phyloP scores from a whole-genome alignment of 1,139 yeast species.

The Candida glucosophila region DNA sequence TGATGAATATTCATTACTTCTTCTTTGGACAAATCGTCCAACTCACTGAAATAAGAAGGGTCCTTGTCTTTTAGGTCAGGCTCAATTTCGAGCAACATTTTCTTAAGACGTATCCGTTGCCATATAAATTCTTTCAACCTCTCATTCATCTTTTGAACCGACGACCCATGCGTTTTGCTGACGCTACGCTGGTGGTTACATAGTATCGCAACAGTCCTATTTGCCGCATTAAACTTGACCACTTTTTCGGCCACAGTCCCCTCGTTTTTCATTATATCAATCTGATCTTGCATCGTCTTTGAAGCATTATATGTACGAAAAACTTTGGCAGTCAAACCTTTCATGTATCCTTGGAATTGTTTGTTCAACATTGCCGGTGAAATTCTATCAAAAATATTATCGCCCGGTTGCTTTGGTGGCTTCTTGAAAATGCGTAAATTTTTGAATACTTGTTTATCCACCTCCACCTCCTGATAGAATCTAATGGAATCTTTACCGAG shows the following conservation, averaged over 20 bases:
- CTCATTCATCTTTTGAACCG: constrained; percentile 72
- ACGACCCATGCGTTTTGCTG: constrained; percentile 71
- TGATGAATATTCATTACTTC: constrained; percentile 54
- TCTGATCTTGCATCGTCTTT: constrained; percentile 91
- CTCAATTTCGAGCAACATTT: constrained; percentile 62
- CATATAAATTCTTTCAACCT: constrained; percentile 71
- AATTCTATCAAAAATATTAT: constrained; percentile 83
- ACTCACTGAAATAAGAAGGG: constrained; percentile 54
- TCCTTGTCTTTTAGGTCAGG: constrained; percentile 44
- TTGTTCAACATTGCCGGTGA: constrained; percentile 79
- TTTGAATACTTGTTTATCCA: constrained; percentile 82
- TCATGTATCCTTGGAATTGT: constrained; percentile 83
- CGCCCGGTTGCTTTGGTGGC: constrained; percentile 83
- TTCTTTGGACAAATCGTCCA: constrained; percentile 62
- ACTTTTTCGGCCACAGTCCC: constrained; percentile 87
- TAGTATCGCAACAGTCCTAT: constrained; percentile 86
- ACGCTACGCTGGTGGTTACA: constrained; percentile 97
- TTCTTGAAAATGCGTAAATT: constrained; percentile 81
- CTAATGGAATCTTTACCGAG: constrained; percentile 94
- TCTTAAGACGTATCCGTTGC: constrained; percentile 71
- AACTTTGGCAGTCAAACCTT: constrained; percentile 91
- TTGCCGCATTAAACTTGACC: constrained; percentile 86
- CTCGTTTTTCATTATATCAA: constrained; percentile 71
- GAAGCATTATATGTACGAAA: constrained; percentile 98
- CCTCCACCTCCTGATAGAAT: constrained; percentile 87